These are phyloP conservation scores for Geranium brycei DNA, from an alignment of 345 rosid genomes.

Conservation along the genomic window DNA sequence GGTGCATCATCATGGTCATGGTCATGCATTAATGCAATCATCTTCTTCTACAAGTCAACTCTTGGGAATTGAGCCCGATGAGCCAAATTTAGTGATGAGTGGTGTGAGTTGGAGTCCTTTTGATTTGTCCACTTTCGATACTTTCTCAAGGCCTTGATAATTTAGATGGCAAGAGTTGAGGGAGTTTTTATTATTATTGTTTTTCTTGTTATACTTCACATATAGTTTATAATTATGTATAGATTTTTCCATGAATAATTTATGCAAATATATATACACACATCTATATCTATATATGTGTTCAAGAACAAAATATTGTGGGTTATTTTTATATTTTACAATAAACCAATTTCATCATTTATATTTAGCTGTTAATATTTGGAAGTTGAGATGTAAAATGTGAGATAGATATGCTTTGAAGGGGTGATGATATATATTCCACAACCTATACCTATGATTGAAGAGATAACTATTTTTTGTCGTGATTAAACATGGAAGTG, in stretches of 20 bases:
- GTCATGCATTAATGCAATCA: not conserved
- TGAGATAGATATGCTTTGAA: no score
- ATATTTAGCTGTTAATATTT: no score
- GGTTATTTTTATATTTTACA: no score
- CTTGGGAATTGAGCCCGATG: slow-evolving; percentile 18
- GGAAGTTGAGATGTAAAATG: no score
- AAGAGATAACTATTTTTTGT: no score
- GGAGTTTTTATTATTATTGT: not conserved
- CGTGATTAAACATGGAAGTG: no score
- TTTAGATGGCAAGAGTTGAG: not conserved
- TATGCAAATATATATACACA: not conserved
- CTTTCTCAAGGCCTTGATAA: slow-evolving; percentile 16
- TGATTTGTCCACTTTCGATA: slow-evolving; percentile 23
- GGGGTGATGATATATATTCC: no score
- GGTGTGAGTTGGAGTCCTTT: slow-evolving; percentile 25
- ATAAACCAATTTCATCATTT: no score
- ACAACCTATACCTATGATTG: no score
- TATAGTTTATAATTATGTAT: slow-evolving; percentile 3
- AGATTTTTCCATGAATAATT: slow-evolving; percentile 1
- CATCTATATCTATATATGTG: not conserved
- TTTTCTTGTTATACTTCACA: not conserved
- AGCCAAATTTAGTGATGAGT: slow-evolving; percentile 20
- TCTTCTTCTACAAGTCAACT: not conserved
- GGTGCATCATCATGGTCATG: no score
- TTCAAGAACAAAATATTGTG: no score